Conservation (phyloP, 495 filamentous ascomycete genomes). For the Hyaloscypha finlandica region DNA sequence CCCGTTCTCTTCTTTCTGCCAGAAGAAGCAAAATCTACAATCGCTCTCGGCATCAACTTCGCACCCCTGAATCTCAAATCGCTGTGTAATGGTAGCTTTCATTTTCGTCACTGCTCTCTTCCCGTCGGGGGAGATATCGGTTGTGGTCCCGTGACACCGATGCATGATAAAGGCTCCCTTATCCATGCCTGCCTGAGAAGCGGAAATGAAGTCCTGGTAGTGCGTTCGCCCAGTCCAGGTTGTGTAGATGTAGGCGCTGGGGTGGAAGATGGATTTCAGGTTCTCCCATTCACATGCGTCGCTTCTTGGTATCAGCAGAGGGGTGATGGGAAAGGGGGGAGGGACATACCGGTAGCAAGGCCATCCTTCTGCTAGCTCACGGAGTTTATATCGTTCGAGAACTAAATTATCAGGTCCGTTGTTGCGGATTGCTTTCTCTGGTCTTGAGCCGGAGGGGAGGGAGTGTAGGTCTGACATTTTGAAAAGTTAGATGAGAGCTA, state of each 20-base stretch:
- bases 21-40: conserved; percentile 66
- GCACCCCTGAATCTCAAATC: conserved; percentile 49
- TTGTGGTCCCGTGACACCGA: conserved; percentile 60
- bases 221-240: conserved; percentile 59
- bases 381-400: conserved; percentile 55
- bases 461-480: conserved; percentile 15
- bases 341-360: conserved; percentile 54
- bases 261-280: conserved; percentile 60
- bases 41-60: conserved; percentile 63
- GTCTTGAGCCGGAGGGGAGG: conserved; percentile 14
- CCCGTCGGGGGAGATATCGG: conserved; percentile 49
- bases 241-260: conserved; percentile 61
- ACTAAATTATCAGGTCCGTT: conserved; percentile 52
- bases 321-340: neutral
- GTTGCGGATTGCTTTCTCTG: conserved; percentile 42
- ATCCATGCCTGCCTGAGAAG: conserved; percentile 60
- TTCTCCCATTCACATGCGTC: conserved; percentile 69
- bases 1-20: conserved; percentile 43
- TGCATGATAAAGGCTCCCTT: conserved; percentile 70
- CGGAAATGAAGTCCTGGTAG: conserved; percentile 58
- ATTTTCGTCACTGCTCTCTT: conserved; percentile 67
- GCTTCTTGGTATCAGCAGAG: neutral
- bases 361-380: conserved; percentile 69
- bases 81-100: conserved; percentile 71
- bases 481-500: neutral